Conservation (phyloP, 1,284 basidiomycete genomes). For the Malassezia equina region DNA sequence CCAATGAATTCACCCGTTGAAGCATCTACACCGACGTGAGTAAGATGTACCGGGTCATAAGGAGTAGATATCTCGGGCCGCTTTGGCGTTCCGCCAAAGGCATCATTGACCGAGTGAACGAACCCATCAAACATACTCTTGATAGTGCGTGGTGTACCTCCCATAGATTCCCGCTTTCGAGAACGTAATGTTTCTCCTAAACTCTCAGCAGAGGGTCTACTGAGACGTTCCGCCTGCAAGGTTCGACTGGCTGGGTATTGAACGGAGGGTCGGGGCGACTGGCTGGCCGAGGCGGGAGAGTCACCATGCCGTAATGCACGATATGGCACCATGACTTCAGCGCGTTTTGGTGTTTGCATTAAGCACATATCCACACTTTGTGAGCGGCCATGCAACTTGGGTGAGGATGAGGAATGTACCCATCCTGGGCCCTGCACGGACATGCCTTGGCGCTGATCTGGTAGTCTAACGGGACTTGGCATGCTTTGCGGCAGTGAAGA, state of each 20-base stretch:
- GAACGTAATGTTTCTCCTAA: background rate
- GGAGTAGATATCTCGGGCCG: constrained; percentile 87
- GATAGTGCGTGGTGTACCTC: constrained; percentile 20
- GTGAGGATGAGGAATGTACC: background rate
- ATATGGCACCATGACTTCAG: background rate
- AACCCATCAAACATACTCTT: constrained; percentile 49
- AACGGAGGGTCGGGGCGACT: background rate
- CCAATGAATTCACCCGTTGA: constrained; percentile 87
- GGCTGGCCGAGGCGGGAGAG: background rate
- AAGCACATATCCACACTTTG: constrained; percentile 1
- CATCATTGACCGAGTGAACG: constrained; percentile 46
- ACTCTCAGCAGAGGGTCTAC: background rate
- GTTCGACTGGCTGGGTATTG: background rate
- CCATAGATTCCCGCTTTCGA: constrained; percentile 13
- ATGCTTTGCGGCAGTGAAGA: background rate
- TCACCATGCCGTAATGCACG: background rate
- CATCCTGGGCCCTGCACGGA: background rate
- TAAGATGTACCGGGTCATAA: constrained; percentile 98
- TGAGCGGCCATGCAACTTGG: background rate
- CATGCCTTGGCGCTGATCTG: background rate
- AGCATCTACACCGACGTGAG: constrained; percentile 97
- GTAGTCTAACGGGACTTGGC: background rate
- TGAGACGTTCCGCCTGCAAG: background rate
- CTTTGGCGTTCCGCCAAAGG: constrained; percentile 62
- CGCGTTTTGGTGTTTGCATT: background rate